A percentile compares a stretch with the other conserved stretches of the same genome.
These are phyloP conservation scores for Magnolia sinica DNA, from an alignment of 164 flowering plant species.

Conservation along the genomic window DNA sequence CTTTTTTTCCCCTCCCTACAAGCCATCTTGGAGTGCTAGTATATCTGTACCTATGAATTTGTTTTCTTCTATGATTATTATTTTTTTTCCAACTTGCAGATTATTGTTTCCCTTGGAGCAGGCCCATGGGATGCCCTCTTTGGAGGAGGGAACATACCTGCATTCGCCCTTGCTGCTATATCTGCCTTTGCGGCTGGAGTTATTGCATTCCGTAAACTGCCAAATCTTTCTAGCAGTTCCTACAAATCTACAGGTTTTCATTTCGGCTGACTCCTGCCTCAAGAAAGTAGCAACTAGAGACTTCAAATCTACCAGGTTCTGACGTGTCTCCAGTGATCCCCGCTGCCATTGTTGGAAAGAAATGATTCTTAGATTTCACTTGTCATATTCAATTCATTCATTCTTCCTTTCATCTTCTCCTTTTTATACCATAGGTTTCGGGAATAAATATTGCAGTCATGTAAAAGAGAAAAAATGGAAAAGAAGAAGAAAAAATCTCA, in stretches of 20 bases:
- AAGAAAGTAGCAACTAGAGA: neutral
- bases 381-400: constrained; percentile 33
- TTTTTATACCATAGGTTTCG: neutral
- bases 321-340: neutral
- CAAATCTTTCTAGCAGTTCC: constrained; percentile 55
- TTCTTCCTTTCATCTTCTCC: constrained; percentile 12
- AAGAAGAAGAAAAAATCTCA: no score
- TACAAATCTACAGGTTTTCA: constrained; percentile 74
- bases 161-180: constrained; percentile 76
- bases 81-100: constrained; percentile 31
- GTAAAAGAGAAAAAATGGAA: neutral
- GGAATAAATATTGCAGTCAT: neutral
- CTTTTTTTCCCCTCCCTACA: neutral
- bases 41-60: neutral
- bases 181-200: constrained; percentile 73
- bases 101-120: constrained; percentile 92
- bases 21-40: neutral
- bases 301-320: neutral
- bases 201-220: constrained; percentile 61
- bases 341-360: neutral
- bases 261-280: constrained; percentile 50
- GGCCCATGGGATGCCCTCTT: constrained; percentile 99
- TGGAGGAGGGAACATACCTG: constrained; percentile 95
- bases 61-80: neutral
- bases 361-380: constrained; percentile 7